Evolutionary conservation across 2,329 filamentous ascomycete species (phyloP), one percentile per base, ranked within the genome.

Genomic region (Aspergillus ibericus): DNA sequence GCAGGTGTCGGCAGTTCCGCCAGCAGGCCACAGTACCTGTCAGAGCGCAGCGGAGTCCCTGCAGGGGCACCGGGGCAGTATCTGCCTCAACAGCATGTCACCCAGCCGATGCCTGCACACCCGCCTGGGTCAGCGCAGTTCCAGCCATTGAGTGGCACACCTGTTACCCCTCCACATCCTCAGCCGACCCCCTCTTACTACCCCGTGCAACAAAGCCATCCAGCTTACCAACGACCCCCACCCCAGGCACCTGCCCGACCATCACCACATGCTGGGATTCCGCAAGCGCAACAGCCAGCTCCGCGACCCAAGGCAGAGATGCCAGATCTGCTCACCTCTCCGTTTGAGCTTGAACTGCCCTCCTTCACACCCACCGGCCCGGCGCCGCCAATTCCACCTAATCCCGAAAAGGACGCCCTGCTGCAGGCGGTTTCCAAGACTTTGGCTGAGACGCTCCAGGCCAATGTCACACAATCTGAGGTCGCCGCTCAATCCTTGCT

Each of bases 341-440:
- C 85, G 1, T 85, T 88, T 56, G 83, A 87, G 59, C 77, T 86
- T 5, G 80, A 84, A 20, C 74, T 87, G 4, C 83, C 84, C 10
- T 79, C 79, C 6, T 77, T 75, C 52, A 48, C 68, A 15, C 68
- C 71, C 50, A 66, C 72, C 5, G 70, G 71, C 7, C 82, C 88
- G 5, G 86, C 92, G 0, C 93, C 95, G 0, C 93, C 93, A 0
- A 92, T 97, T 32, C 93, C 95, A 0, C 93, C 92, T 0, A 99
- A 99, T 69, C 95, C 95, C 0, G 92, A 98, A 76, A 97, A 96
- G 72, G 92, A 98, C 74, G 88, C 90, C 18, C 84, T 98, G 15
- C 82, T 96, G 3, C 83, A 84, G 54, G 89, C 92, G 46, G 83
- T 98, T 29, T 92, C 88, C 35, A 81, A 83, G 56, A 85, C 87